Percentiles rank a stretch among this genome's conserved stretches.
These are phyloP conservation scores for Saccharomyces pastorianus DNA, from an alignment of 1,139 yeast genomes.

Conservation along the genomic window DNA sequence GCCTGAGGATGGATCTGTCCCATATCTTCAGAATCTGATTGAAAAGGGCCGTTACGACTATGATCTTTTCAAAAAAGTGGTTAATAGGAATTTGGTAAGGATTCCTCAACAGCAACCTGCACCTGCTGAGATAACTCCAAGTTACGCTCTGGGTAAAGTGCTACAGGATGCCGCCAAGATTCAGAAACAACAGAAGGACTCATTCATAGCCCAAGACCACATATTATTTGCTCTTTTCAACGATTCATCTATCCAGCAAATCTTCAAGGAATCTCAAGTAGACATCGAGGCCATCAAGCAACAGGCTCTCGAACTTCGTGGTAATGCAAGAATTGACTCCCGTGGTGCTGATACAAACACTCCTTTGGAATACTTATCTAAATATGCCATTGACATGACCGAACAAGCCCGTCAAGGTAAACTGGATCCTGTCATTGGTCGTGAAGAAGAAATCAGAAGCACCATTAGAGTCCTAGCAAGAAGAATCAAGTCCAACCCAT, in stretches of 20 bases:
- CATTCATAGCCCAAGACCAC: conserved; percentile 91
- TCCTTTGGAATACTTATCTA: conserved; percentile 71
- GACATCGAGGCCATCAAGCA: conserved; percentile 65
- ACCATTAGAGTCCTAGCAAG: conserved; percentile 90
- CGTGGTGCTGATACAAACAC: conserved; percentile 88
- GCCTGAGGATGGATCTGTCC: conserved; percentile 52
- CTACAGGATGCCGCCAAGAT: conserved; percentile 64
- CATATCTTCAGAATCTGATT: conserved; percentile 71
- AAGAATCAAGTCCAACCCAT: conserved; percentile 93
- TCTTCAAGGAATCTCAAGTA: conserved; percentile 69
- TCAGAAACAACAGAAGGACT: conserved; percentile 81
- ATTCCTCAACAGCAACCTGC: conserved; percentile 86
- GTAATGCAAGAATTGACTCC: conserved; percentile 85
- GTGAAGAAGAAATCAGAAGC: conserved; percentile 95
- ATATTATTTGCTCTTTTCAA: conserved; percentile 75
- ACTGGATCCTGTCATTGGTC: conserved; percentile 95
- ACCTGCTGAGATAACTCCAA: conserved; percentile 64
- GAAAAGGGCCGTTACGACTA: conserved; percentile 89
- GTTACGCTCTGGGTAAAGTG: conserved; percentile 63
- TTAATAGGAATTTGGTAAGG: conserved; percentile 73
- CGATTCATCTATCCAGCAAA: conserved; percentile 57
- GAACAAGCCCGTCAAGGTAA: conserved; percentile 90
- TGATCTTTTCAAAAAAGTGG: conserved; percentile 66
- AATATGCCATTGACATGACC: conserved; percentile 89
- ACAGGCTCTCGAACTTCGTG: conserved; percentile 80